These are phyloP conservation scores for Monosporozyma siamensis DNA, from an alignment of 805 yeast species.

Conservation along the genomic window DNA sequence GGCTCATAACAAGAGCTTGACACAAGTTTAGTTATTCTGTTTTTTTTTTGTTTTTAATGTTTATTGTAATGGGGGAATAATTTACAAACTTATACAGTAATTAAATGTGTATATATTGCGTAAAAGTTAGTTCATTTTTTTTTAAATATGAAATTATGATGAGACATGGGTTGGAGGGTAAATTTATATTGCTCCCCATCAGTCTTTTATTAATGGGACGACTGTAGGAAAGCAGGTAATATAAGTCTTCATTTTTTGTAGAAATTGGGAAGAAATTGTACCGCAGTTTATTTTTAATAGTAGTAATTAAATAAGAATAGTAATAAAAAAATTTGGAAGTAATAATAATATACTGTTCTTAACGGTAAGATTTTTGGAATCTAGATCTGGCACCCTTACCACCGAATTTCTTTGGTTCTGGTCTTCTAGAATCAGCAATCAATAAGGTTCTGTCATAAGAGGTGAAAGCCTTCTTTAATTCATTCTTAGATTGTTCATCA, in stretches of 20 bases:
- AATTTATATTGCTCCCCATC: too few species aligned
- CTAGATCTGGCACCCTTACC: constrained; percentile 99
- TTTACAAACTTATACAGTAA: constrained; percentile 2
- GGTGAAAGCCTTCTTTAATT: constrained; percentile 95
- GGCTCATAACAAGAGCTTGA: too few species aligned
- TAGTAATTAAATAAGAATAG: neutral
- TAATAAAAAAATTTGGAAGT: neutral
- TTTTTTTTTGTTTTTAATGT: neutral
- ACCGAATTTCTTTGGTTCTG: constrained; percentile 99
- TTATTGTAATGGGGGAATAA: neutral
- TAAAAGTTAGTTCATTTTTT: neutral
- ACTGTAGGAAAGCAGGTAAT: too few species aligned
- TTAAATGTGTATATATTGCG: constrained; percentile 1
- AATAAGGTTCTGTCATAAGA: constrained; percentile 98
- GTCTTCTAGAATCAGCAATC: constrained; percentile 99
- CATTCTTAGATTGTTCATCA: constrained; percentile 99
- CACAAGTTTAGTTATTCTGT: too few species aligned
- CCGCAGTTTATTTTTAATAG: too few species aligned
- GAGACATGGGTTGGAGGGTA: neutral
- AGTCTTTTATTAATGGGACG: too few species aligned
- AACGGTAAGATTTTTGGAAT: constrained; percentile 99
- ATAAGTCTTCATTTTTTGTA: too few species aligned
- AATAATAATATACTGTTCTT: constrained; percentile 25
- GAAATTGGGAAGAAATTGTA: too few species aligned
- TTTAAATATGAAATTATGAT: neutral